Conservation (phyloP, 2,329 filamentous ascomycete genomes). For the Colletotrichum chrysophilum region DNA sequence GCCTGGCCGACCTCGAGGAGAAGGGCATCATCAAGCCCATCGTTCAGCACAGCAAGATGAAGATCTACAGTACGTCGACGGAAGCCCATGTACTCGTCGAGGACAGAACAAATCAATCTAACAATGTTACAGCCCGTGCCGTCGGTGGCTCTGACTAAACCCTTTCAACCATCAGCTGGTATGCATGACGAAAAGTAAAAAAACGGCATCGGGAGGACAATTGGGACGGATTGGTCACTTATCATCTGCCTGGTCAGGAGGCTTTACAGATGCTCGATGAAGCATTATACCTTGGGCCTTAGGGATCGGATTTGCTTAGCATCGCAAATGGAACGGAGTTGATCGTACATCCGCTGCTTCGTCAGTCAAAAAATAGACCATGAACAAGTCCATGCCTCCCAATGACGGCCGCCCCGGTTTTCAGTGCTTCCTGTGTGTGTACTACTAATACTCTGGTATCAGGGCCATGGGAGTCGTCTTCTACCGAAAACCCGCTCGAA, state of each 20-base stretch:
- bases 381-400: constrained; percentile 19
- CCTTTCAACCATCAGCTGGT: neutral
- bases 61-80: constrained; percentile 83
- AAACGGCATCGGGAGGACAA: constrained; percentile 14
- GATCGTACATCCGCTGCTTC: constrained; percentile 22
- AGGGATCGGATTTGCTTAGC: constrained; percentile 24
- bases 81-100: neutral
- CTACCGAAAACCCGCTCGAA: neutral
- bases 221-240: constrained; percentile 18
- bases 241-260: constrained; percentile 23
- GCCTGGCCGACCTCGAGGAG: constrained; percentile 92
- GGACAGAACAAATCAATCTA: constrained; percentile 23
- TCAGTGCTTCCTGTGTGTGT: neutral
- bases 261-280: constrained; percentile 23
- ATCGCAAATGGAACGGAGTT: constrained; percentile 24
- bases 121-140: constrained; percentile 58
- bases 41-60: constrained; percentile 94
- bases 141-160: constrained; percentile 57
- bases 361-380: constrained; percentile 20
- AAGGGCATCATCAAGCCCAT: constrained; percentile 99
- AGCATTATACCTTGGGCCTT: constrained; percentile 23
- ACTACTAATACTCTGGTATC: neutral
- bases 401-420: neutral
- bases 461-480: neutral
- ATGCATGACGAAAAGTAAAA: constrained; percentile 20